These are phyloP conservation scores for Hemisphaericaspora xylanilytica DNA, from an alignment of 1,139 yeast genomes.

Conservation along the genomic window DNA sequence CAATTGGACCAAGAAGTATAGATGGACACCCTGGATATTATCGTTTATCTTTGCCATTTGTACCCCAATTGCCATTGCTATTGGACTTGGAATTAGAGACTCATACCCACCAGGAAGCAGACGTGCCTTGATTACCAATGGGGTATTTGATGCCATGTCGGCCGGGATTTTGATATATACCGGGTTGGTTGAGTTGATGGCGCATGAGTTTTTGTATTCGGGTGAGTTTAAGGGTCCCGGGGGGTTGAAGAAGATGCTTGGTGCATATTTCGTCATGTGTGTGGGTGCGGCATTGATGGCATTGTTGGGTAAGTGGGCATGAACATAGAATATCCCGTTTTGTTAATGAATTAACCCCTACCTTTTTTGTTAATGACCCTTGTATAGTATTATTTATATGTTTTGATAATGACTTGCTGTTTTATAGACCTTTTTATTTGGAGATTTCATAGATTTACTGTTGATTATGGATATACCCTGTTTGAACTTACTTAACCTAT, in stretches of 20 bases:
- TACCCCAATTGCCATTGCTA: constrained; percentile 81
- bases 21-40: constrained; percentile 57
- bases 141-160: constrained; percentile 78
- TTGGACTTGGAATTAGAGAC: constrained; percentile 79
- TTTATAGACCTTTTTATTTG: too few species aligned
- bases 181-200: constrained; percentile 84
- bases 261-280: constrained; percentile 47
- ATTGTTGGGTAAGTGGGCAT: constrained; percentile 87
- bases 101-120: constrained; percentile 61
- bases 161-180: constrained; percentile 85
- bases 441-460: too few species aligned
- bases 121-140: constrained; percentile 67
- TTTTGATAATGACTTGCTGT: too few species aligned
- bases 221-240: constrained; percentile 54
- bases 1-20: constrained; percentile 54
- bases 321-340: too few species aligned
- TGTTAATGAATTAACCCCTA: too few species aligned
- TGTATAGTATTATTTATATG: too few species aligned
- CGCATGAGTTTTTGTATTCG: constrained; percentile 79
- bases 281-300: constrained; percentile 85
- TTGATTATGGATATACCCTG: too few species aligned
- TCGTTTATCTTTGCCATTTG: constrained; percentile 64
- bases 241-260: constrained; percentile 40
- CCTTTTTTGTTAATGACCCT: too few species aligned
- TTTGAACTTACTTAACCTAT: too few species aligned